Base-by-base conservation (phyloP, 768 basidiomycete species). In the Lactarius evosmus region DNA sequence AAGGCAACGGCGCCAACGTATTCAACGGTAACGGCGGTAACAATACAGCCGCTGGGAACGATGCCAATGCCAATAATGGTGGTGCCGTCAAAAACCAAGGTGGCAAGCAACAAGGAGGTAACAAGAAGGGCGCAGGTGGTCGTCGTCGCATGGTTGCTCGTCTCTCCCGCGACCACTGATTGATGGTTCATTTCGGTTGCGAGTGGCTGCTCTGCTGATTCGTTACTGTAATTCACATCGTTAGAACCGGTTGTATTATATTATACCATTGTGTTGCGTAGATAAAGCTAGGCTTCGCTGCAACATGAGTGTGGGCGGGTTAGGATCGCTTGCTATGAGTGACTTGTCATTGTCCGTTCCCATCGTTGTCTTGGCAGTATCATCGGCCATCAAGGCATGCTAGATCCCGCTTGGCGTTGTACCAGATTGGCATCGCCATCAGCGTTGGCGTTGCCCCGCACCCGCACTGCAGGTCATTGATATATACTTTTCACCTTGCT, bases 271-370 rank as follows among this genome's bases (percentile, higher is more conserved):
- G 51, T 41, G 49, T 50, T 49, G 56, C 16, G 59, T 67, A 61
- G 65, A 51, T 52, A 6, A 8, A 52, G 50, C 59, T 66, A 41
- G 56, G 59, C 60, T 67, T 66, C 56, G 36, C 50, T 27, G 29
- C 41, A 67, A 65, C 58, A 38, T 25, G 34, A 65, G 53, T 34
- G n/a, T 55, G 29, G 66, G 64, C 52, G 40, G 56, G 64, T 67
- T 66, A 36, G 66, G 66, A 65, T 60, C 58, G 36, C n/a, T 17
- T n/a, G 3, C 34, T 12, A 19, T 2, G 36, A 49, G 56, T 54
- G 50, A 49, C 16, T 27, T n/a, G 51, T 3, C 25, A 27, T 30
- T 29, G 51, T 53, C 51, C 27, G 25, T n/a, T 53, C 27, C 30
- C 14, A 16, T 25, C 51, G 41, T 16, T 50, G 29, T 44, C n/a